Percentiles rank a stretch among this genome's conserved stretches.
phyloP scores from a whole-genome alignment of 2,329 filamentous ascomycete genomes.

The Rasamsonia emersonii region DNA sequence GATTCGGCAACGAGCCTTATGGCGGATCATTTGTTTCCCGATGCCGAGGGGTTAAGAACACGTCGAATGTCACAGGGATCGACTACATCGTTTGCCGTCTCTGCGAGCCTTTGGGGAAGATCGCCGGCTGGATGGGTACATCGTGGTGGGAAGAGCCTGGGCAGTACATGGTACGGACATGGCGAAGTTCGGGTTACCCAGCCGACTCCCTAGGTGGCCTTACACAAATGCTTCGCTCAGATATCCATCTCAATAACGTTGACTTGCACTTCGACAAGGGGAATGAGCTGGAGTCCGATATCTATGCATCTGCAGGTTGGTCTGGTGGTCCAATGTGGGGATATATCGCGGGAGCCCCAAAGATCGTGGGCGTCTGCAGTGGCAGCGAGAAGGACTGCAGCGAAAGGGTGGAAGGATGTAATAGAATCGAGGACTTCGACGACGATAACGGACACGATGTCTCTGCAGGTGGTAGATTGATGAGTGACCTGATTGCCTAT shows the following conservation, averaged over 20 bases:
- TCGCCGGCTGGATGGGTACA: slow-evolving; percentile 17
- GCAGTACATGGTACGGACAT: slow-evolving; percentile 9
- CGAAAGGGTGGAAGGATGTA: slow-evolving; percentile 12
- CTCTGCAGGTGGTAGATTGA: slow-evolving; percentile 16
- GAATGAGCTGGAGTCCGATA: slow-evolving; percentile 13
- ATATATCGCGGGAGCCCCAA: slow-evolving; percentile 14
- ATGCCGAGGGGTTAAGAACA: slow-evolving; percentile 16
- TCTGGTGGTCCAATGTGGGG: slow-evolving; percentile 17
- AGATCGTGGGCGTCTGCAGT: slow-evolving; percentile 15
- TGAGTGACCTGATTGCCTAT: slow-evolving; percentile 14
- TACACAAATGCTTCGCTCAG: slow-evolving; percentile 14
- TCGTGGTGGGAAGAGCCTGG: slow-evolving; percentile 12
- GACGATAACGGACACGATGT: slow-evolving; percentile 14
- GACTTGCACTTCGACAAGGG: slow-evolving; percentile 13
- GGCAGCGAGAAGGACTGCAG: slow-evolving; percentile 15
- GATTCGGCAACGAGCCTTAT: slow-evolving; percentile 13
- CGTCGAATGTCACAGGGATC: slow-evolving; percentile 15
- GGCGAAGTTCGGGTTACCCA: slow-evolving; percentile 16
- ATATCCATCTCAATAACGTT: slow-evolving; percentile 13
- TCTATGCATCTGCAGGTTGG: slow-evolving; percentile 15
- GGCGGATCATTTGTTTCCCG: slow-evolving; percentile 14
- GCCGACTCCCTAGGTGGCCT: slow-evolving; percentile 11
- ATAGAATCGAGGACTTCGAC: slow-evolving; percentile 9
- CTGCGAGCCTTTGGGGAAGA: slow-evolving; percentile 14
- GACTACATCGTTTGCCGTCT: slow-evolving; percentile 16